Evolutionary conservation across 495 filamentous ascomycete species (phyloP), one percentile per base, ranked within the genome.

Genomic region (Neurospora hispaniola): DNA sequence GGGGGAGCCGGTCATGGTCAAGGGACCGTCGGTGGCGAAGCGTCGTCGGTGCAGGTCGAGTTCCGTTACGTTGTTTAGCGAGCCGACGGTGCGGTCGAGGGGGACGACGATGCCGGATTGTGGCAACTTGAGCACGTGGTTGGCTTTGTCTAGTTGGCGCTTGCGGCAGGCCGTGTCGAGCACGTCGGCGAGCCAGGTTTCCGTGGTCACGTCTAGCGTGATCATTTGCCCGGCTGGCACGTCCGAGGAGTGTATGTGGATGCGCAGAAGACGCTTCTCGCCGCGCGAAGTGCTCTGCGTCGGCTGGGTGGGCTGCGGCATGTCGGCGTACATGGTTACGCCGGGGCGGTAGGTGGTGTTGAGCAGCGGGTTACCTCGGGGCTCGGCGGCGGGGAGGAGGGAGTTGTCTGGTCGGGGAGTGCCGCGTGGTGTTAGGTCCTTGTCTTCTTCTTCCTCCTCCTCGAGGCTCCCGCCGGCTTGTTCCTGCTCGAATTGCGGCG

Each of bases 171-270:
- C 91, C n/a, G 88, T 88, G 75, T 98, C 94, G 54, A 97, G 87
- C 39, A 98, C 90, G 80, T 99, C 96, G 16, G 93, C 94, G 39
- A 99, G 89, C 78, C 97, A 98, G 44, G 93, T 98, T 77, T 98
- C 96, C 3, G 93, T 94, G 5, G 93, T 94, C 27, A 94, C 92
- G 76, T 94, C 92, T 16, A 98, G 83, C 2, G 91, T 92, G 62
- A 91, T 89, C 86, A 88, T 88, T 72, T 88, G 87, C 10, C 86
- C 87, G 2, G 87, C 82, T 1, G 85, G 80, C 4, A 82, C 76
- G 74, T 96, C 94, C 31, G 90, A 88, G 77, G 93, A 95, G 73
- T 94, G 91, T 69, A 99, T 92, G 75, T 87, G 84, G 35, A 88
- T 82, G 59, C 91, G 90, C 27, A 99, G 78, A 6, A 94, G 91